Conservation (phyloP, 2,329 filamentous ascomycete species). For the Xylogone sp. region DNA sequence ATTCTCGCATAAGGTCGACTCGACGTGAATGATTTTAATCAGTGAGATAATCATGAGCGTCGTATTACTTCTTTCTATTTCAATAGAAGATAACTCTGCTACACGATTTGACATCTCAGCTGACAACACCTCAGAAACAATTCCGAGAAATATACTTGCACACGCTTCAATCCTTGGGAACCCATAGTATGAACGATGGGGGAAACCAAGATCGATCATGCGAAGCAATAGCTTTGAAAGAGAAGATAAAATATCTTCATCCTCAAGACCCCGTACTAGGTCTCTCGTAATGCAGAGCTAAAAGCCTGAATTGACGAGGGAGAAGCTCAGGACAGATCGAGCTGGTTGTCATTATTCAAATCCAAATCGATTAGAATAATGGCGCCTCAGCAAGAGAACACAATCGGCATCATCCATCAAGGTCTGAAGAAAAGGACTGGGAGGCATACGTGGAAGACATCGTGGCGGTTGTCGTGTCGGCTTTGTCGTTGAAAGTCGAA, state of each 20-base stretch:
- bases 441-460: constrained; percentile 42
- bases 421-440: constrained; percentile 17
- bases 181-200: constrained; percentile 9
- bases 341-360: constrained; percentile 53
- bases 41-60: constrained; percentile 51
- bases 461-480: constrained; percentile 43
- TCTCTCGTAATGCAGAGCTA: constrained; percentile 54
- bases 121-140: constrained; percentile 67
- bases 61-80: constrained; percentile 21
- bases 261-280: constrained; percentile 70
- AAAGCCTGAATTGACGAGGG: constrained; percentile 50
- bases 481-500: constrained; percentile 18
- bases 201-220: constrained; percentile 27
- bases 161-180: constrained; percentile 17
- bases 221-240: constrained; percentile 72
- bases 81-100: constrained; percentile 9
- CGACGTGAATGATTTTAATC: constrained; percentile 75
- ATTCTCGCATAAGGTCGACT: constrained; percentile 88
- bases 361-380: constrained; percentile 12
- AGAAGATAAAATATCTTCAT: constrained; percentile 64
- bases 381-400: constrained; percentile 62
- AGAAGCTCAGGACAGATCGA: constrained; percentile 69
- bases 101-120: constrained; percentile 53
- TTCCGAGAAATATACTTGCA: constrained; percentile 43
- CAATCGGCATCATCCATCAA: constrained; percentile 16